Evolutionary conservation across 2,329 filamentous ascomycete species (phyloP).

Genomic region (Annulohypoxylon truncatum): DNA sequence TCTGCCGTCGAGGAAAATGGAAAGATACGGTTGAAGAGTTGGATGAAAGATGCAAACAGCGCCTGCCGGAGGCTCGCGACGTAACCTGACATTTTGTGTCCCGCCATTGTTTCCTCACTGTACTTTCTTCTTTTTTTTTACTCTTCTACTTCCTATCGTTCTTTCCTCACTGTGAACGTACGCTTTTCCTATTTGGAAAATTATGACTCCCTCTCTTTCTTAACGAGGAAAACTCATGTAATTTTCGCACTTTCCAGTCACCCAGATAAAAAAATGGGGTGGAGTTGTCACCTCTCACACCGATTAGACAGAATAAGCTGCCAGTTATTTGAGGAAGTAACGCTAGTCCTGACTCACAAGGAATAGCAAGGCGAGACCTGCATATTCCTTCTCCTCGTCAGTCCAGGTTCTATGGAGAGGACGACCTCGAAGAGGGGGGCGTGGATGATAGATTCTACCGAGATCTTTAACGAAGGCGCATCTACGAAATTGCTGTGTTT

Average conservation of each 20-base stretch:
- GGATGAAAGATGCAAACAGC: slow-evolving; percentile 51
- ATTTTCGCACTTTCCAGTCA: slow-evolving; percentile 5
- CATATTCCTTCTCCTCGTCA: slow-evolving; percentile 2
- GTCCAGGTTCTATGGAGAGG: not conserved
- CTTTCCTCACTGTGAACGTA: slow-evolving; percentile 13
- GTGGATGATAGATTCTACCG: not conserved
- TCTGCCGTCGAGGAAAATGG: slow-evolving; percentile 41
- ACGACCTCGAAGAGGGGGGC: not conserved
- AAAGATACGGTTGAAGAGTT: slow-evolving; percentile 48
- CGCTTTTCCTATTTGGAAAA: slow-evolving; percentile 8
- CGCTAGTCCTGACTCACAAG: not conserved
- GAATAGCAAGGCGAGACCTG: slow-evolving; percentile 16
- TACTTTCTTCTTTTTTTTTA: not conserved
- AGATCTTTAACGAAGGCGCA: slow-evolving; percentile 11
- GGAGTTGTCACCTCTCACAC: slow-evolving; percentile 6
- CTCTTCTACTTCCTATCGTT: slow-evolving; percentile 14
- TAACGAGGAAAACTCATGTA: not conserved
- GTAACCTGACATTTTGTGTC: slow-evolving; percentile 52
- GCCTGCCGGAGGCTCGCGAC: slow-evolving; percentile 50
- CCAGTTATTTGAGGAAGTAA: slow-evolving; percentile 12
- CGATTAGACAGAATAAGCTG: not conserved
- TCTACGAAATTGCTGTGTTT: slow-evolving; percentile 18
- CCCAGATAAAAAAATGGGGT: not conserved
- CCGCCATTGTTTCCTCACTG: slow-evolving; percentile 49
- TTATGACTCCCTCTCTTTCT: not conserved